Evolutionary conservation across 805 yeast species (phyloP).

Genomic region (Metschnikowia orientalis): DNA sequence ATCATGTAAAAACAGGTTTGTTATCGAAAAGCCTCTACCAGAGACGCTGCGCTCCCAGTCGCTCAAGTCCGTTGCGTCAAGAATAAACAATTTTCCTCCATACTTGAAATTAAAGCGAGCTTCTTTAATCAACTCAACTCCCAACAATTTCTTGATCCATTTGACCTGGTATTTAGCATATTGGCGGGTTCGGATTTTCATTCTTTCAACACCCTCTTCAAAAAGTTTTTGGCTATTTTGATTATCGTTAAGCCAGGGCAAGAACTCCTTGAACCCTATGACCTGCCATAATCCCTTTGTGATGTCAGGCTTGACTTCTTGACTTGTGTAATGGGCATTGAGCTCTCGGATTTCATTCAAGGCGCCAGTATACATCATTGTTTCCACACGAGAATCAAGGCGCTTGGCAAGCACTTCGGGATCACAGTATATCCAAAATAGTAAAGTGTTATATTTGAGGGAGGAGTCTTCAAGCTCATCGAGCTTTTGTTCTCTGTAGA

Average conservation of each 20-base stretch:
- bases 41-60: conserved; percentile 59
- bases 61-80: conserved; percentile 72
- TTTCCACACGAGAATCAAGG: conserved; percentile 76
- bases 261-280: conserved; percentile 86
- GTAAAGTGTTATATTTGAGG: conserved; percentile 56
- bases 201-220: conserved; percentile 53
- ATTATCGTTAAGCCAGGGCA: conserved; percentile 55
- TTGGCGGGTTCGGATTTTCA: conserved; percentile 81
- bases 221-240: conserved; percentile 21
- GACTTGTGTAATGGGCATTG: conserved; percentile 40
- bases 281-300: conserved; percentile 90
- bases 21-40: conserved; percentile 50
- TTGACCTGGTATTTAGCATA: conserved; percentile 86
- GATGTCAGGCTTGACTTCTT: conserved; percentile 41
- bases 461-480: conserved; percentile 41
- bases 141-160: conserved; percentile 76
- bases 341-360: conserved; percentile 62
- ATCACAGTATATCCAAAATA: conserved; percentile 80
- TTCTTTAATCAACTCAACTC: conserved; percentile 55
- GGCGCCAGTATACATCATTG: conserved; percentile 72
- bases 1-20: conserved; percentile 30
- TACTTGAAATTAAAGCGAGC: conserved; percentile 41
- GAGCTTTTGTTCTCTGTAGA: conserved; percentile 58
- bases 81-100: conserved; percentile 61
- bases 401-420: conserved; percentile 53